A percentile compares a stretch with the other conserved stretches of the same genome.
Evolutionary conservation across 2,329 filamentous ascomycete species (phyloP).

Genomic region (Polychaeton citri): DNA sequence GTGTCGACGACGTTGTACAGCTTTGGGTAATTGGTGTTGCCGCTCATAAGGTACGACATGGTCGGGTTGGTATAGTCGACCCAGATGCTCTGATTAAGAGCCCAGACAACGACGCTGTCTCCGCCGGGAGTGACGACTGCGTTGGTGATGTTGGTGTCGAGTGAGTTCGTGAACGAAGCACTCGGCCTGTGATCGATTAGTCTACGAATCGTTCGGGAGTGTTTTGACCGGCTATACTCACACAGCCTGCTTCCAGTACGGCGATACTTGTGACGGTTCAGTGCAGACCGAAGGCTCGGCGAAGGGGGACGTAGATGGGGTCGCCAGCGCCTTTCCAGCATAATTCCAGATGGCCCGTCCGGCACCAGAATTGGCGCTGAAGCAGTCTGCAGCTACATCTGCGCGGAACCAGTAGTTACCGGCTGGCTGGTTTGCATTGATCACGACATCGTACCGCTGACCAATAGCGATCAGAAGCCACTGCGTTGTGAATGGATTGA

Average conservation of each 20-base stretch:
- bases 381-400: slow-evolving; percentile 19
- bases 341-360: slow-evolving; percentile 23
- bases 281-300: slow-evolving; percentile 12
- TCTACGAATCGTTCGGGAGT: no score
- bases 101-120: slow-evolving; percentile 25
- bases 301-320: slow-evolving; percentile 1
- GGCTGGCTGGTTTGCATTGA: slow-evolving; percentile 21
- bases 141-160: slow-evolving; percentile 20
- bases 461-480: slow-evolving; percentile 25
- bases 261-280: slow-evolving; percentile 14
- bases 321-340: slow-evolving; percentile 2
- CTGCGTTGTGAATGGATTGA: slow-evolving; percentile 17
- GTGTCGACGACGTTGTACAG: slow-evolving; percentile 29
- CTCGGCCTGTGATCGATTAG: slow-evolving; percentile 13
- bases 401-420: slow-evolving; percentile 25
- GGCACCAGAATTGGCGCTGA: slow-evolving; percentile 16
- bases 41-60: slow-evolving; percentile 29
- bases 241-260: slow-evolving; percentile 18
- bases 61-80: slow-evolving; percentile 32
- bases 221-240: neutral
- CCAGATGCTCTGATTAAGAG: slow-evolving; percentile 28
- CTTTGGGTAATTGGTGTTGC: slow-evolving; percentile 27
- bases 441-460: slow-evolving; percentile 29
- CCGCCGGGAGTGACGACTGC: slow-evolving; percentile 22
- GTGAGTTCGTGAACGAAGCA: slow-evolving; percentile 15